Evolutionary conservation across 177 flowering plant genomes (phyloP).

Genomic region (Tripterygium wilfordii): DNA sequence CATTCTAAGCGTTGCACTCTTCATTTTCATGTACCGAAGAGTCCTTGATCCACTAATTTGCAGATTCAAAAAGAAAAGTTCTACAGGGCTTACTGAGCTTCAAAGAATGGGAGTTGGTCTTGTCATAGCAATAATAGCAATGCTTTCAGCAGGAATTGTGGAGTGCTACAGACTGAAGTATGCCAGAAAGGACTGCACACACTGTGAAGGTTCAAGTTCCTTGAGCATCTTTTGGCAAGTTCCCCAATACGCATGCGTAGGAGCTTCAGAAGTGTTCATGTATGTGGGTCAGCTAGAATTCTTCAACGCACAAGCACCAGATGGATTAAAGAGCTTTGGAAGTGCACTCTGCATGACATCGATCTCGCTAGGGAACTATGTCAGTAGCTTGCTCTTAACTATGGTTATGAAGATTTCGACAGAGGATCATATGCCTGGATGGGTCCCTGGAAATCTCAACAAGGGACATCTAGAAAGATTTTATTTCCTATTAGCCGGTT

Average conservation of each 20-base stretch:
- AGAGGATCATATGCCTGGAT: conserved; percentile 47
- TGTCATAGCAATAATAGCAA: conserved; percentile 54
- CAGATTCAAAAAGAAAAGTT: conserved; percentile 23
- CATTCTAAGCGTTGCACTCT: conserved; percentile 57
- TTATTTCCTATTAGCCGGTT: conserved; percentile 56
- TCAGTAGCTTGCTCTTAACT: conserved; percentile 56
- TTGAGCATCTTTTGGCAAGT: conserved; percentile 75
- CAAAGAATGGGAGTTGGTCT: conserved; percentile 77
- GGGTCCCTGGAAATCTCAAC: conserved; percentile 78
- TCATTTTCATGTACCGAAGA: conserved; percentile 56
- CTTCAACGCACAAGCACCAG: conserved; percentile 70
- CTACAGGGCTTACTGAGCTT: conserved; percentile 58
- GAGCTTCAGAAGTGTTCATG: conserved; percentile 85
- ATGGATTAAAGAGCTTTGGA: conserved; percentile 74
- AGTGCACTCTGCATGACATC: conserved; percentile 82
- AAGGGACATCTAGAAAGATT: conserved; percentile 66
- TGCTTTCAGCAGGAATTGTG: conserved; percentile 60
- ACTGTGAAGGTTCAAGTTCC: conserved; percentile 56
- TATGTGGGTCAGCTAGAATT: conserved; percentile 74
- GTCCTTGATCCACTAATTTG: conserved; percentile 46
- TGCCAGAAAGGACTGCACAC: conserved; percentile 26
- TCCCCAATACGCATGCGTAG: conserved; percentile 64
- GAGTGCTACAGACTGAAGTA: conserved; percentile 54
- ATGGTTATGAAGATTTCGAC: conserved; percentile 64
- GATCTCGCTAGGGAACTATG: conserved; percentile 67